phyloP scores from a whole-genome alignment of 2,329 filamentous ascomycete species.

The Pseudonectria buxi region DNA sequence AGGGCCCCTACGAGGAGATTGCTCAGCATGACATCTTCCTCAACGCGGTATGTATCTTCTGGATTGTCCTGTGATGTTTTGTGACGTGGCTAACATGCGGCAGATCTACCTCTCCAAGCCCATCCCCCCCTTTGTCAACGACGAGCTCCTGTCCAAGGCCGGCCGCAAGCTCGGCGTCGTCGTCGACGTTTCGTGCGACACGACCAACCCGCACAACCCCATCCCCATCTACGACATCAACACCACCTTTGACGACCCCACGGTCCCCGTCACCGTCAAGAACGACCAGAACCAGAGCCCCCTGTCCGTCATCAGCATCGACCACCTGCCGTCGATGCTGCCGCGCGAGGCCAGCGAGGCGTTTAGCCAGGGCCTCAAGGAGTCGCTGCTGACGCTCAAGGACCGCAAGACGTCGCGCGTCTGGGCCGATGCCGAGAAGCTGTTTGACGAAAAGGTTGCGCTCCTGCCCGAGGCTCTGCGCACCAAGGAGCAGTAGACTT shows the following conservation, averaged over 20 bases:
- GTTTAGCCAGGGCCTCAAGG: slow-evolving; percentile 72
- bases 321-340: slow-evolving; percentile 76
- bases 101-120: slow-evolving; percentile 66
- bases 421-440: slow-evolving; percentile 78
- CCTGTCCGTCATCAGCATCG: slow-evolving; percentile 78
- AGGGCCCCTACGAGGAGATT: slow-evolving; percentile 75
- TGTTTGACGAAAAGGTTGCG: slow-evolving; percentile 74
- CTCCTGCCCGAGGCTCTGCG: slow-evolving; percentile 16
- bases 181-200: slow-evolving; percentile 73
- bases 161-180: slow-evolving; percentile 71
- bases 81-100: slow-evolving; percentile 1
- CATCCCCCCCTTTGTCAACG: slow-evolving; percentile 75
- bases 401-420: slow-evolving; percentile 65
- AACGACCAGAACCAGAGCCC: slow-evolving; percentile 43
- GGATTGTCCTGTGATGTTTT: neutral
- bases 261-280: slow-evolving; percentile 63
- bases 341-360: slow-evolving; percentile 82
- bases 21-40: slow-evolving; percentile 69
- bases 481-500: slow-evolving; percentile 13
- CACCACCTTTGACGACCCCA: slow-evolving; percentile 85
- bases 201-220: slow-evolving; percentile 62
- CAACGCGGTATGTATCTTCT: slow-evolving; percentile 43
- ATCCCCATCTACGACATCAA: slow-evolving; percentile 78
- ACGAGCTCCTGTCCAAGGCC: slow-evolving; percentile 55
- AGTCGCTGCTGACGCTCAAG: slow-evolving; percentile 70